Base-by-base conservation (phyloP, 768 basidiomycete species). In the Neoboletus subvelutipes region DNA sequence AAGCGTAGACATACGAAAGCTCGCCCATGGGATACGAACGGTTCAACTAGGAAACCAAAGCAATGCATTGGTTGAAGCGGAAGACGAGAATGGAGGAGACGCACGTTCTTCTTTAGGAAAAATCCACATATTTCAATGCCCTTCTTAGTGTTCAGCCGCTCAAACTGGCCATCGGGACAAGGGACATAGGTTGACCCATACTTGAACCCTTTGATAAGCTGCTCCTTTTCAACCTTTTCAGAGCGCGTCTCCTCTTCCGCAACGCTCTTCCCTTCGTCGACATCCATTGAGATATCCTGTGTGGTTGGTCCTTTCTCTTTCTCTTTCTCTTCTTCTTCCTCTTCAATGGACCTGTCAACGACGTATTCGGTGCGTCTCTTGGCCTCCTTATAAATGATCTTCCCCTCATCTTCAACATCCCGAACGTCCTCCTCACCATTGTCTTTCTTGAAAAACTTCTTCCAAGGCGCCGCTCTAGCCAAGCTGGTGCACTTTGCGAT, bases 81-180 rank as follows among this genome's bases (percentile, higher is more conserved):
- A 39, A 26, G 24, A 48, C 22, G 56, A 18, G 57, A 20, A 45
- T 39, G 22, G 49, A 22, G 22, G 24, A 36, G 39, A 62, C 78
- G 24, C 62, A 94, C 94, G 59, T 87, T 86, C 53, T 80, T 80
- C 26, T 67, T 70, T 5, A 76, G 79, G 70, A 97, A 88, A 76
- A 98, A 97, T 0, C 87, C 89, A 64, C 88, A 83, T 42, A 98
- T 83, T 50, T 96, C 92, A 46, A 98, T 88, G 0, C 96, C 96
- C 64, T 86, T 88, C 66, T 75, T 80, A 1, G 93, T 90, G n/a
- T 76, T 73, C 39, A 97, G 75, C 59, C 77, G 81, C 31, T 83
- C 82, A 64, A 94, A 96, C 52, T 87, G 85, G n/a, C 85, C 91
- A 50, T 92, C 91, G 2, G 91, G 89, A 71, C 88, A 87, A 1